A percentile compares a stretch with the other conserved stretches of the same genome.
These are phyloP conservation scores for Apium graveolens DNA, from an alignment of 129 eudicot genomes.

Conservation along the genomic window DNA sequence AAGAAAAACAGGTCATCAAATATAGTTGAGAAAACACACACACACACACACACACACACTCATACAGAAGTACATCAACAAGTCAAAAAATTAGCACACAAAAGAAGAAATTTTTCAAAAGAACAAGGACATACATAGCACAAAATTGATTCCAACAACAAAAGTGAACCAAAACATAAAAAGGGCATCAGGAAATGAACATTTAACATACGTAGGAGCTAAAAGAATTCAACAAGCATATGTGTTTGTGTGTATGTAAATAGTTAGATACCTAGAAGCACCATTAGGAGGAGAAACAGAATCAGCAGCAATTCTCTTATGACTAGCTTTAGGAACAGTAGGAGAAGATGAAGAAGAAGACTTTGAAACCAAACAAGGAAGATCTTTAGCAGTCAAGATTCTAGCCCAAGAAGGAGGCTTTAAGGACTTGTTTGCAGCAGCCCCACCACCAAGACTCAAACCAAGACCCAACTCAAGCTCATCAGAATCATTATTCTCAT, in stretches of 20 bases:
- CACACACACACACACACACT: background rate
- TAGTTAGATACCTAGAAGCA: slow-evolving; percentile 15
- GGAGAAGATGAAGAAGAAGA: slow-evolving; percentile 53
- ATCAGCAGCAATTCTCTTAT: slow-evolving; percentile 75
- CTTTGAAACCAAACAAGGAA: slow-evolving; percentile 30
- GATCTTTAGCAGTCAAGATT: slow-evolving; percentile 89
- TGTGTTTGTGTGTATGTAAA: background rate
- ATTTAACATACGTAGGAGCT: slow-evolving; percentile 9
- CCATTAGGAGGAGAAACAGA: slow-evolving; percentile 72
- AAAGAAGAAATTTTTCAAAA: background rate
- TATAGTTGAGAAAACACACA: background rate
- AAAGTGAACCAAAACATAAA: background rate
- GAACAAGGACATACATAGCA: slow-evolving; percentile 1
- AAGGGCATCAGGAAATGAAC: background rate
- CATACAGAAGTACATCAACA: background rate
- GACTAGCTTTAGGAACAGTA: slow-evolving; percentile 19
- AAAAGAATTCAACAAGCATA: background rate
- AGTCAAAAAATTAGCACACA: background rate
- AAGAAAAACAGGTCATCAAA: background rate
- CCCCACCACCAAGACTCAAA: slow-evolving; percentile 56
- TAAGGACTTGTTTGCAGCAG: slow-evolving; percentile 17
- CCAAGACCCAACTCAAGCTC: slow-evolving; percentile 90
- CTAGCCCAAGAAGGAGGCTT: slow-evolving; percentile 48
- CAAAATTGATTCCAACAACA: background rate
- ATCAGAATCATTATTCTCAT: slow-evolving; percentile 20